These are phyloP conservation scores for Beauveria scarabaeidicola DNA, from an alignment of 2,329 filamentous ascomycete genomes.

Conservation along the genomic window DNA sequence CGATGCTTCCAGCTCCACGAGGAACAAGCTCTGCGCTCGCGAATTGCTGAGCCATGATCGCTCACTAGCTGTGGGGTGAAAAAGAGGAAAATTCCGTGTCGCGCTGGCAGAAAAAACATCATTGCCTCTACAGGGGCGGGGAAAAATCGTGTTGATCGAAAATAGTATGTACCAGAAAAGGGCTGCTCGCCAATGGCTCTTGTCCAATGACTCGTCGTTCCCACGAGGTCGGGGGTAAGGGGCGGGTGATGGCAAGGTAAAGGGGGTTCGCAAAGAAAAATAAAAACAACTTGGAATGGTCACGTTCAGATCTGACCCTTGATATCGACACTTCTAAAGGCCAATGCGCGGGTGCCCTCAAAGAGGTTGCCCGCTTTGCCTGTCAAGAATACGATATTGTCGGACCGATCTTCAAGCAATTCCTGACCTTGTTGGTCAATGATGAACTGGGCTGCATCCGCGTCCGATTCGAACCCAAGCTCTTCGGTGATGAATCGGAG, in stretches of 20 bases:
- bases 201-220: neutral
- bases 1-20: neutral
- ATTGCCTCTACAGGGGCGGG: conserved; percentile 5
- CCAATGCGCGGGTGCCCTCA: conserved; percentile 61
- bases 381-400: conserved; percentile 64
- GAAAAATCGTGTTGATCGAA: neutral
- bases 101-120: neutral
- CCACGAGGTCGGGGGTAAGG: neutral
- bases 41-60: neutral
- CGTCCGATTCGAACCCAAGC: conserved; percentile 88
- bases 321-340: conserved; percentile 86
- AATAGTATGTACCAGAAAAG: neutral
- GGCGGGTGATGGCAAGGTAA: neutral
- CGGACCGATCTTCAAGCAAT: conserved; percentile 67
- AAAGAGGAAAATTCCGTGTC: neutral
- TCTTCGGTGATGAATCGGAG: conserved; percentile 92
- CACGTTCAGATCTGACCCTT: conserved; percentile 80
- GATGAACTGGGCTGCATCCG: conserved; percentile 85
- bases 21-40: neutral
- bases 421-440: conserved; percentile 68
- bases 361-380: conserved; percentile 67
- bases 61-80: neutral
- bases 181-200: neutral
- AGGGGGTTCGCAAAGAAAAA: neutral
- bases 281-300: neutral